Conservation (phyloP, 208 protist genomes). For the Leishmania martiniquensis region DNA sequence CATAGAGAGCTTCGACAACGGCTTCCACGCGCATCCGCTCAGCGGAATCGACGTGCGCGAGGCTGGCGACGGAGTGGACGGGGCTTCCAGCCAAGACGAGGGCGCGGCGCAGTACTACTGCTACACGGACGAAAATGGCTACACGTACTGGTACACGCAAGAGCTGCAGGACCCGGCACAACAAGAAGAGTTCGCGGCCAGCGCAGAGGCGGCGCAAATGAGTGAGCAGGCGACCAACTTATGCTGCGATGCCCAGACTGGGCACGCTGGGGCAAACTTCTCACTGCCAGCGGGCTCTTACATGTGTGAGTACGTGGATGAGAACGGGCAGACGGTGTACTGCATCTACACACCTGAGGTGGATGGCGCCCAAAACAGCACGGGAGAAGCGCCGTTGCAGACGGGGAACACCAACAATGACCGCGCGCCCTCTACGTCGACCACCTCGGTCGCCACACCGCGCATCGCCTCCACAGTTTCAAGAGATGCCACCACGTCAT, state of each 20-base stretch:
- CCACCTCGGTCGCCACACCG: constrained; percentile 9
- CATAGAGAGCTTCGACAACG: background rate
- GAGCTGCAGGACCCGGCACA: constrained; percentile 27
- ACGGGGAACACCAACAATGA: background rate
- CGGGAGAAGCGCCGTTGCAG: background rate
- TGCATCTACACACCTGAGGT: constrained; percentile 32
- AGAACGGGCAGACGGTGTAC: constrained; percentile 43
- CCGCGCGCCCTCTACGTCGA: constrained; percentile 3
- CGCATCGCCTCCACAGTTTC: constrained; percentile 14
- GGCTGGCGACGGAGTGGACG: constrained; percentile 2
- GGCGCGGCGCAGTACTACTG: constrained; percentile 50
- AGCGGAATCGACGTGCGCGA: constrained; percentile 5
- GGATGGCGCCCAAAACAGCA: constrained; percentile 2
- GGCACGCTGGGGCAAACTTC: background rate
- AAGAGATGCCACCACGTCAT: background rate
- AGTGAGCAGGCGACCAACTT: background rate
- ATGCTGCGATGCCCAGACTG: background rate
- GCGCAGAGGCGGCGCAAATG: background rate
- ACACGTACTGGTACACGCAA: constrained; percentile 48
- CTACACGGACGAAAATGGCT: constrained; percentile 58
- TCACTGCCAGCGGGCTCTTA: constrained; percentile 15
- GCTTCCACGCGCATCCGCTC: background rate
- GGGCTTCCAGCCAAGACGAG: background rate
- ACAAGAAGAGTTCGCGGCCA: constrained; percentile 11
- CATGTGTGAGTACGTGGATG: constrained; percentile 42